A percentile compares a stretch with the other conserved stretches of the same genome.
Evolutionary conservation across 768 basidiomycete species (phyloP).

Genomic region (Leccinum variicolor): DNA sequence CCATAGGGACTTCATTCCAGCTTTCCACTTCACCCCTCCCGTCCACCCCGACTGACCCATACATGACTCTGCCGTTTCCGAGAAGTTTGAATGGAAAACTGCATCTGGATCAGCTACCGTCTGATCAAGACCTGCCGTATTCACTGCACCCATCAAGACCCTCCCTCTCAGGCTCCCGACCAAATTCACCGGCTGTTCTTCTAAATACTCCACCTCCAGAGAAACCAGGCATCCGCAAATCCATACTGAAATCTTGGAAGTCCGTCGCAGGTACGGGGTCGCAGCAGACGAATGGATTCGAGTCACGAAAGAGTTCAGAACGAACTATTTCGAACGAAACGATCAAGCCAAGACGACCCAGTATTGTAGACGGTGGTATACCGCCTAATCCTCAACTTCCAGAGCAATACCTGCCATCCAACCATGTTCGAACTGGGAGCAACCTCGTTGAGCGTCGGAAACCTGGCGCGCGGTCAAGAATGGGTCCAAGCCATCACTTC

Average conservation of each 20-base stretch:
- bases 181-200: constrained; percentile 24
- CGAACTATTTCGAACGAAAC: constrained; percentile 33
- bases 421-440: constrained; percentile 32
- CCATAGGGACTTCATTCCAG: constrained; percentile 36
- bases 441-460: constrained; percentile 29
- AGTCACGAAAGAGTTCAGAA: constrained; percentile 39
- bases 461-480: constrained; percentile 17
- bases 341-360: constrained; percentile 45
- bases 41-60: constrained; percentile 34
- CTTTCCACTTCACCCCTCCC: constrained; percentile 27
- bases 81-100: constrained; percentile 23
- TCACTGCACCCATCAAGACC: constrained; percentile 38
- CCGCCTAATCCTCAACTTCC: constrained; percentile 66
- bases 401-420: constrained; percentile 40
- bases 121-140: constrained; percentile 62
- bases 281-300: constrained; percentile 28
- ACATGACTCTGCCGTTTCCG: constrained; percentile 27
- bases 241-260: constrained; percentile 68
- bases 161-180: constrained; percentile 32
- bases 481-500: constrained; percentile 14
- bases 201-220: constrained; percentile 32
- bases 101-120: constrained; percentile 50
- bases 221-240: constrained; percentile 54
- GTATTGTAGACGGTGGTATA: constrained; percentile 43
- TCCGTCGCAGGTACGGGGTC: constrained; percentile 38